Evolutionary conservation across 148 eudicot genomes (phyloP).

Genomic region (Fallopia convolvulus): DNA sequence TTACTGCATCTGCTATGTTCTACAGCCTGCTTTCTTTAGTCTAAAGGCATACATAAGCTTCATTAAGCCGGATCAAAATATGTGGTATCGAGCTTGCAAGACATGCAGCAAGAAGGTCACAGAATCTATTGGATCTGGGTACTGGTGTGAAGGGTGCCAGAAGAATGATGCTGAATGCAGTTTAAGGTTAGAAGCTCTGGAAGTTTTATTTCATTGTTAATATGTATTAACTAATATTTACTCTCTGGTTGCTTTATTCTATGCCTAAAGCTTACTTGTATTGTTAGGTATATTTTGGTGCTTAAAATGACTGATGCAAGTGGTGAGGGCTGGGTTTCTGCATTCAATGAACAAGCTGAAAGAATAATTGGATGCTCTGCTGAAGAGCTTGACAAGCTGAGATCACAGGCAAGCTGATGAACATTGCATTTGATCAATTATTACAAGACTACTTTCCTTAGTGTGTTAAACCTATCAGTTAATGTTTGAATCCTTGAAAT

Average conservation of each 20-base stretch:
- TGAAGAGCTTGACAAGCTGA: conserved; percentile 72
- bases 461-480: not conserved
- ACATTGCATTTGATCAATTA: not conserved
- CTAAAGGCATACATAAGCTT: conserved; percentile 61
- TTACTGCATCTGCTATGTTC: conserved; percentile 7
- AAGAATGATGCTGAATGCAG: conserved; percentile 71
- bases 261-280: not conserved
- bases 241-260: not conserved
- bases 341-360: conserved; percentile 89
- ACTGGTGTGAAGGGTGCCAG: conserved; percentile 96
- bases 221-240: not conserved
- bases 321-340: conserved; percentile 82
- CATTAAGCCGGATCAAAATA: conserved; percentile 76
- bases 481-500: not conserved
- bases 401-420: conserved; percentile 42
- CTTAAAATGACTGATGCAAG: conserved; percentile 71
- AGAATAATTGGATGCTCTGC: conserved; percentile 81
- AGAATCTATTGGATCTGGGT: conserved; percentile 81
- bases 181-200: conserved; percentile 48
- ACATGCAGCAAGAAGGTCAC: conserved; percentile 95
- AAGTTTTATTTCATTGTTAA: not conserved
- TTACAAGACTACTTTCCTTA: not conserved
- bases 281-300: conserved; percentile 60
- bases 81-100: conserved; percentile 97
- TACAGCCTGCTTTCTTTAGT: conserved; percentile 79